phyloP scores from a whole-genome alignment of 1,284 basidiomycete genomes.

The Ganoderma resinaceum region DNA sequence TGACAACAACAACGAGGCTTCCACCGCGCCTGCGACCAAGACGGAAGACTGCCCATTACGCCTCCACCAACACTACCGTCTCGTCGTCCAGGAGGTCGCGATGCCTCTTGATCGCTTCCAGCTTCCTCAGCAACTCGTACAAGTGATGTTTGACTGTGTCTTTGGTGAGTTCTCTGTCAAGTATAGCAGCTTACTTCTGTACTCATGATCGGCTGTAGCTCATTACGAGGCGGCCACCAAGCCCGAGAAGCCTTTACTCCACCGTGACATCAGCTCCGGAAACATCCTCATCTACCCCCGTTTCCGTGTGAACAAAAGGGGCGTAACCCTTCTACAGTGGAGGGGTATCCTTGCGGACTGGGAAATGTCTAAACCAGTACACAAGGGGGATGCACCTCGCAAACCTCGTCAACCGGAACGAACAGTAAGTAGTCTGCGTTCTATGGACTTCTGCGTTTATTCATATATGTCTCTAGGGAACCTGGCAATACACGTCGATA shows the following conservation, averaged over 20 bases:
- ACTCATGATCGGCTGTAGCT: not conserved
- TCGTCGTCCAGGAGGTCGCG: slow-evolving; percentile 9
- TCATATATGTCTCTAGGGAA: slow-evolving; percentile 14
- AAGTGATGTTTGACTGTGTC: slow-evolving; percentile 3
- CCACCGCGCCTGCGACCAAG: not conserved
- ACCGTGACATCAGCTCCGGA: slow-evolving; percentile 10
- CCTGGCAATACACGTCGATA: slow-evolving; percentile 23
- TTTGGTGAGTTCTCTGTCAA: not conserved
- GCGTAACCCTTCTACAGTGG: slow-evolving; percentile 6
- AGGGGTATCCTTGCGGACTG: slow-evolving; percentile 23
- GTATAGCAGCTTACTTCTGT: not conserved
- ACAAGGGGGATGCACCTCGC: not conserved
- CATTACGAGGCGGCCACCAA: not conserved
- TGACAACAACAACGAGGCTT: not conserved
- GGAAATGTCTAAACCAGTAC: slow-evolving; percentile 20
- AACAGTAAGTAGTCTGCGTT: not conserved
- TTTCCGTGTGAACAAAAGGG: not conserved
- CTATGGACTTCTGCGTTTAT: not conserved
- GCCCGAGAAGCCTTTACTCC: not conserved
- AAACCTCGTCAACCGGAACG: slow-evolving; percentile 13
- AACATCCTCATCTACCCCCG: slow-evolving; percentile 14
- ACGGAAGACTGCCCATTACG: not conserved
- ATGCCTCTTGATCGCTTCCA: not conserved
- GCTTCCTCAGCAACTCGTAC: not conserved
- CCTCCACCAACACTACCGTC: slow-evolving; percentile 5